Conservation (phyloP, 306 rosid species). For the Comarum palustre region DNA sequence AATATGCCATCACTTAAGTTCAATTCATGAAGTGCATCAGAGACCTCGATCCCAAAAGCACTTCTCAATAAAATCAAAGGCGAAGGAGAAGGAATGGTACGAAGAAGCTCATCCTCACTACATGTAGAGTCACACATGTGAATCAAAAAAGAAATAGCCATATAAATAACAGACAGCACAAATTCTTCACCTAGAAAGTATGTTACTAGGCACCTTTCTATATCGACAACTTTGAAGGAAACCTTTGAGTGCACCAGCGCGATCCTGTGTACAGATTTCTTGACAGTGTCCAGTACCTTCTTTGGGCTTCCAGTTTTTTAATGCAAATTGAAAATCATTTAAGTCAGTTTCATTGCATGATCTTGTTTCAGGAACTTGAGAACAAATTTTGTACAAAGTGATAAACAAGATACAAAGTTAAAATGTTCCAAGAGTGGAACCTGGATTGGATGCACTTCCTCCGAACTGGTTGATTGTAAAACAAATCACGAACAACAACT, state of each 20-base stretch:
- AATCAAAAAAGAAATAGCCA: slow-evolving; percentile 22
- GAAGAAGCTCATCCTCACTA: slow-evolving; percentile 74
- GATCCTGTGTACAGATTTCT: slow-evolving; percentile 60
- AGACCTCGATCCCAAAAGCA: slow-evolving; percentile 65
- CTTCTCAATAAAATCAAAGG: slow-evolving; percentile 57
- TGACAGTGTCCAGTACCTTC: slow-evolving; percentile 78
- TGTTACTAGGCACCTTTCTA: slow-evolving; percentile 62
- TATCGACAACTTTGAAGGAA: slow-evolving; percentile 66
- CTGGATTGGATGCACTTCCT: slow-evolving; percentile 80
- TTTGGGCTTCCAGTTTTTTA: slow-evolving; percentile 60
- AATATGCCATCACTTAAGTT: slow-evolving; percentile 47
- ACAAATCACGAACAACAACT: slow-evolving; percentile 85
- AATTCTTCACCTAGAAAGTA: slow-evolving; percentile 21
- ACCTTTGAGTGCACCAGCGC: slow-evolving; percentile 62
- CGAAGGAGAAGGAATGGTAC: slow-evolving; percentile 65
- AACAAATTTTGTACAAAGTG: background rate
- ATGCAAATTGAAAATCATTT: slow-evolving; percentile 26
- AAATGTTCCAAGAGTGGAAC: slow-evolving; percentile 32
- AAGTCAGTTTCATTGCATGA: slow-evolving; percentile 40
- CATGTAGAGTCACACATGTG: slow-evolving; percentile 25
- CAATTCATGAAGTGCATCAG: slow-evolving; percentile 52
- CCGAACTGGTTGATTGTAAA: slow-evolving; percentile 96
- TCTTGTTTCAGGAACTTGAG: slow-evolving; percentile 28
- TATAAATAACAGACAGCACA: background rate
- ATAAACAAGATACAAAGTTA: background rate